Evolutionary conservation across 2,329 filamentous ascomycete species (phyloP).

Genomic region (Botrytis fabae): DNA sequence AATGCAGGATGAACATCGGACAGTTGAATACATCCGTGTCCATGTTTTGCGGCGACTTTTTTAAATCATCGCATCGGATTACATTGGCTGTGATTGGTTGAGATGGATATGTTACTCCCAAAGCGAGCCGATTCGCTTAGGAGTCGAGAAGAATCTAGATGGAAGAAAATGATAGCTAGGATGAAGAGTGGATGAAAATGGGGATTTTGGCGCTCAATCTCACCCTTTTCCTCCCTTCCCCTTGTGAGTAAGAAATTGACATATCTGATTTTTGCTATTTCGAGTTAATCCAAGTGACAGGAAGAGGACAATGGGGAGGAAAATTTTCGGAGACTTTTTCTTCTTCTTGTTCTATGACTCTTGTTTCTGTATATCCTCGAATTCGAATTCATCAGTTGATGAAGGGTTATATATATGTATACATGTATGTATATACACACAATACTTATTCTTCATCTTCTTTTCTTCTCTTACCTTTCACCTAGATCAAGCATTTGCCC

Average conservation of each 20-base stretch:
- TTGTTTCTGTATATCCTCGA: not conserved
- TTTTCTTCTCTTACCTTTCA: not conserved
- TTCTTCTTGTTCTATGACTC: not conserved
- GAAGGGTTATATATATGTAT: not conserved
- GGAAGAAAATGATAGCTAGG: not conserved
- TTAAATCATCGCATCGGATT: not conserved
- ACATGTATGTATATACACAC: not conserved
- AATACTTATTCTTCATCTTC: not conserved
- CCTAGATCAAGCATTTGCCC: not conserved
- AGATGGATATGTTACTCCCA: not conserved
- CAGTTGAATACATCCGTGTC: not conserved
- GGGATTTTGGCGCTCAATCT: not conserved
- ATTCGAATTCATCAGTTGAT: not conserved
- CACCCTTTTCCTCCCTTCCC: not conserved
- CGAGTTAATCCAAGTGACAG: not conserved
- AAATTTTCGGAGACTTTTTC: not conserved
- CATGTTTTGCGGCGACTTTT: not conserved
- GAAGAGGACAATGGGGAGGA: not conserved
- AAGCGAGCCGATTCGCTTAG: not conserved
- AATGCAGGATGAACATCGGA: not conserved
- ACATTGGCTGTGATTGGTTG: not conserved
- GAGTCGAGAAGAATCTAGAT: constrained; percentile 11
- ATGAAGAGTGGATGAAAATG: not conserved
- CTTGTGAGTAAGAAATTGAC: not conserved
- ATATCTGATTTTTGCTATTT: not conserved